phyloP scores from a whole-genome alignment of 1,139 yeast genomes.

The Nematodospora anomalae region DNA sequence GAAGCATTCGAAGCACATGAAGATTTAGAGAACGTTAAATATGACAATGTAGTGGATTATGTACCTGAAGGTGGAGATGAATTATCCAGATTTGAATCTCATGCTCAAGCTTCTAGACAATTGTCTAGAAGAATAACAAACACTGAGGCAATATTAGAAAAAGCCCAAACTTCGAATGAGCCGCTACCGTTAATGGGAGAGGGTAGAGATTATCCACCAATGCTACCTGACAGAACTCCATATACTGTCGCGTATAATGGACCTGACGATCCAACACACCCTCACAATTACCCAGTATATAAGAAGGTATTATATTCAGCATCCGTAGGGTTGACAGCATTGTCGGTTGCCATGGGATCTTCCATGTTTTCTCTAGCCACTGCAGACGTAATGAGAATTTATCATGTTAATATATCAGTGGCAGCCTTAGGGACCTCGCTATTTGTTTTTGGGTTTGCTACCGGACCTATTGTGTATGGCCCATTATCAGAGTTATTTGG shows the following conservation, averaged over 20 bases:
- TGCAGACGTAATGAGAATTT: constrained; percentile 23
- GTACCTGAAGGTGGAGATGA: constrained; percentile 17
- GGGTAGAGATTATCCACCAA: constrained; percentile 37
- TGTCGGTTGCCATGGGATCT: constrained; percentile 49
- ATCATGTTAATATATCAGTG: constrained; percentile 31
- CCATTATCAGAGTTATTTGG: constrained; percentile 44
- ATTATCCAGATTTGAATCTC: constrained; percentile 27
- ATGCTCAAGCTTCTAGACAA: constrained; percentile 27
- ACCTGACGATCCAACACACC: constrained; percentile 49
- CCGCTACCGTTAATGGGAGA: constrained; percentile 42
- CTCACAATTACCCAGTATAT: constrained; percentile 45
- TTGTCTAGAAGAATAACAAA: constrained; percentile 35
- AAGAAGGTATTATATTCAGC: constrained; percentile 28
- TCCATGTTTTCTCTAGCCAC: constrained; percentile 39
- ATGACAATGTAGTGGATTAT: background rate
- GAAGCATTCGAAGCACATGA: constrained; percentile 2
- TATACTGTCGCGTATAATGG: constrained; percentile 46
- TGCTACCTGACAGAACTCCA: constrained; percentile 33
- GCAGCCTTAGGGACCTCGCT: constrained; percentile 42
- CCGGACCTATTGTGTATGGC: constrained; percentile 46
- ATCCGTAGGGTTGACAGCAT: constrained; percentile 33
- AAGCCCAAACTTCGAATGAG: constrained; percentile 40
- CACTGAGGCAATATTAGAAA: constrained; percentile 27
- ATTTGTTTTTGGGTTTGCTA: constrained; percentile 44
- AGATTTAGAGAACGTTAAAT: background rate